Percentiles rank a stretch among this genome's conserved stretches.
Conservation (phyloP, 768 basidiomycete species). For the Panellus pusillus region DNA sequence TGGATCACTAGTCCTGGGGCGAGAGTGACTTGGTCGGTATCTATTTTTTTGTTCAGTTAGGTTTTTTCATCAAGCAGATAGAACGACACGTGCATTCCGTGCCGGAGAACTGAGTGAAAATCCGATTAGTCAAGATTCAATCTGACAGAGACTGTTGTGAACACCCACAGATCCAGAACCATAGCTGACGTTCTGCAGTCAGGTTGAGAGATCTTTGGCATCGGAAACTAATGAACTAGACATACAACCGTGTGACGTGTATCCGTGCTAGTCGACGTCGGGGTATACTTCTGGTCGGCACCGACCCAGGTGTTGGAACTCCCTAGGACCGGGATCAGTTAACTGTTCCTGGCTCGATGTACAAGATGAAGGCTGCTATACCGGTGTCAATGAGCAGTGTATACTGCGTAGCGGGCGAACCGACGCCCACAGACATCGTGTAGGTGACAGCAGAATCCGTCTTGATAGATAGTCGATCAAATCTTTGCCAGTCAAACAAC, state of each 20-base stretch:
- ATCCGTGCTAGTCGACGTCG: slow-evolving; percentile 45
- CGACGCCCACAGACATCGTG: slow-evolving; percentile 51
- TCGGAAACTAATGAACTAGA: slow-evolving; percentile 1
- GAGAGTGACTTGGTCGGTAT: slow-evolving; percentile 48
- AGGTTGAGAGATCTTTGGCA: slow-evolving; percentile 3
- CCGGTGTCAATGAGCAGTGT: slow-evolving; percentile 61
- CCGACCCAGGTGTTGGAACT: slow-evolving; percentile 55
- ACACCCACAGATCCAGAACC: slow-evolving; percentile 42
- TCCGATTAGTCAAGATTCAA: not conserved
- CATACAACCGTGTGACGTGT: slow-evolving; percentile 34
- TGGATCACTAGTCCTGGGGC: slow-evolving; percentile 40
- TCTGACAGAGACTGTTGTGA: not conserved
- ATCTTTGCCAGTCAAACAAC: no score
- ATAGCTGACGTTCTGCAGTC: slow-evolving; percentile 47
- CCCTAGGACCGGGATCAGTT: slow-evolving; percentile 15
- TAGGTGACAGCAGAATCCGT: slow-evolving; percentile 43
- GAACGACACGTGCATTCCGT: slow-evolving; percentile 43
- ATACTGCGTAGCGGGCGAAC: slow-evolving; percentile 48
- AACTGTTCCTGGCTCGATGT: not conserved
- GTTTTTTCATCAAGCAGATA: not conserved
- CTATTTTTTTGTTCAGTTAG: slow-evolving; percentile 26
- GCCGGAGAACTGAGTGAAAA: slow-evolving; percentile 39
- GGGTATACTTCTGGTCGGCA: slow-evolving; percentile 45
- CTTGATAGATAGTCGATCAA: no score
- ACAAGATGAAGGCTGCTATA: no score